Evolutionary conservation across 129 eudicot species (phyloP), one percentile per base, ranked within the genome.

Genomic region (Helichrysum umbraculigerum): DNA sequence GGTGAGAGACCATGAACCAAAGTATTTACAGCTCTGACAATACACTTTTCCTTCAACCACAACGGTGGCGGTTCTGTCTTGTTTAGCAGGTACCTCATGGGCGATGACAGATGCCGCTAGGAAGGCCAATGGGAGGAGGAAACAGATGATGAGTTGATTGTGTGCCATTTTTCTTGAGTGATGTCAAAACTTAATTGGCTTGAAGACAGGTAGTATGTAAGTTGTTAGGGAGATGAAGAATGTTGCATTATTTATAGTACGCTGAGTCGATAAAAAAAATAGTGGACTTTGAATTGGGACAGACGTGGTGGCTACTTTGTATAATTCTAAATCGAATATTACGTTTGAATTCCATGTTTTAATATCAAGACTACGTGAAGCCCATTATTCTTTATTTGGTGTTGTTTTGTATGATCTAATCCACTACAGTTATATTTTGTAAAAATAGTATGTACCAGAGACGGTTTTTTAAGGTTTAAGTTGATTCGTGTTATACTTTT

Each of bases 11-110:
- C 99, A 94, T 5, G 96, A 80, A 6, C 97, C 96, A 0, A 63
- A 73, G 54, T 70, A 59, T 21, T 86, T 80, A 62, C 98, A 94
- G 83, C 91, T 91, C 68, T 94, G 99, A 86, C 99, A 94, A 73
- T 85, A 86, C 62, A 94, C 90, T 16, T 76, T 68, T 67, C 99
- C 97, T 85, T 94, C 97, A 8, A 94, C 90, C 22, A 84, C 92
- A 73, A 91, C 86, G 1, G 89, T 81, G 56, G 85, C 75, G 10
- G 85, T 75, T 56, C 76, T 88, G 78, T 85, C 84, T 64, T 77
- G 76, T 82, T 87, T 79, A 67, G 73, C 30, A 30, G 81, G 81
- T 17, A 28, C 61, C 10, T 79, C 83, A 11, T 81, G 84, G 74
- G 79, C 37, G 63, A 93, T 86, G 75, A 76, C 37, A 50, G 86